A percentile compares a stretch with the other conserved stretches of the same genome.
Conservation (phyloP, 768 basidiomycete species). For the Pleurotus djamor region DNA sequence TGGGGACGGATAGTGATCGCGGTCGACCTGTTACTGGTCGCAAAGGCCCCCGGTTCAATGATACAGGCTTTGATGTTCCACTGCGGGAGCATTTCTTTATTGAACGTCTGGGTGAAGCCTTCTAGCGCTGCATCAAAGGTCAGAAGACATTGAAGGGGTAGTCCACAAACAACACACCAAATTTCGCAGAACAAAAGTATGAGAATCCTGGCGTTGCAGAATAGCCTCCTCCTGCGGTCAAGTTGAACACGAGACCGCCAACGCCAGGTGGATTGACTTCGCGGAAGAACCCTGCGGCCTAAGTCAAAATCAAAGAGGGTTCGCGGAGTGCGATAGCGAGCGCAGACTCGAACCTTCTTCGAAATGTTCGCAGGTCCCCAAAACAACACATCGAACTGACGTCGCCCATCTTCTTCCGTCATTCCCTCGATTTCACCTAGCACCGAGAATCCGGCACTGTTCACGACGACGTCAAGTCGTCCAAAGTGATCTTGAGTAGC, state of each 20-base stretch:
- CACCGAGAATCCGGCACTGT: constrained; percentile 39
- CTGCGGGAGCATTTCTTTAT: constrained; percentile 26
- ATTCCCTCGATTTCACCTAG: constrained; percentile 32
- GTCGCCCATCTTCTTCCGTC: constrained; percentile 27
- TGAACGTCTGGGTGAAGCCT: constrained; percentile 22
- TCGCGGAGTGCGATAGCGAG: not conserved
- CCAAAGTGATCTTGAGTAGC: constrained; percentile 32
- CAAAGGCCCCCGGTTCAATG: too few species aligned
- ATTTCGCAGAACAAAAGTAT: constrained; percentile 20
- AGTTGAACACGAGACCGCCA: constrained; percentile 33
- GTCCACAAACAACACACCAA: not conserved
- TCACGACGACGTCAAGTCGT: constrained; percentile 41
- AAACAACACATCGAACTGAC: constrained; percentile 38
- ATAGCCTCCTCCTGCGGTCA: constrained; percentile 25
- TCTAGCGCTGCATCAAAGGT: constrained; percentile 22
- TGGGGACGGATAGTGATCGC: too few species aligned
- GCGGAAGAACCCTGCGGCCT: constrained; percentile 27
- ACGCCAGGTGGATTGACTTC: constrained; percentile 29
- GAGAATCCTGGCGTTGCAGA: constrained; percentile 3
- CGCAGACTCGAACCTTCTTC: constrained; percentile 22
- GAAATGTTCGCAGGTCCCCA: constrained; percentile 41
- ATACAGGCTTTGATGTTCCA: constrained; percentile 27
- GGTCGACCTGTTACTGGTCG: too few species aligned
- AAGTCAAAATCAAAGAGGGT: not conserved
- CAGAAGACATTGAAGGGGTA: not conserved